Evolutionary conservation across 257 asterid genomes (phyloP).

Genomic region (Nicotiana knightiana): DNA sequence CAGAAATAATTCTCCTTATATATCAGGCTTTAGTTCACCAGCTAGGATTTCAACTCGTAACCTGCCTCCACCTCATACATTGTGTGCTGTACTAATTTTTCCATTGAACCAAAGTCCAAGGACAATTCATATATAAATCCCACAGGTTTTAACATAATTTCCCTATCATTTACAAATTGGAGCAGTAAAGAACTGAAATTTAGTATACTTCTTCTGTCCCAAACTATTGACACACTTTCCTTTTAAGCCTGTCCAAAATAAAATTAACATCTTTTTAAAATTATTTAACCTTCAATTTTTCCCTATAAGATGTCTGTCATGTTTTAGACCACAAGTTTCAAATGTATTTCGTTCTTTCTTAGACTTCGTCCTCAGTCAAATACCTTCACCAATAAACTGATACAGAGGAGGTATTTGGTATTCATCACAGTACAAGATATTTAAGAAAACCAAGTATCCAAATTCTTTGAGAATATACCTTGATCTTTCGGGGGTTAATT

Average conservation of each 20-base stretch:
- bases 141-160: neutral
- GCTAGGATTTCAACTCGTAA: neutral
- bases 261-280: too few species aligned
- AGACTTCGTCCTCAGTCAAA: neutral
- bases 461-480: neutral
- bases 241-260: too few species aligned
- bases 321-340: too few species aligned
- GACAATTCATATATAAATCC: neutral
- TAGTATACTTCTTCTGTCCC: too few species aligned
- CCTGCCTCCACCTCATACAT: neutral
- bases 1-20: neutral
- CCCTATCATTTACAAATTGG: too few species aligned
- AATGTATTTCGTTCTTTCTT: too few species aligned
- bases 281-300: too few species aligned
- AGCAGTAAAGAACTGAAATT: too few species aligned
- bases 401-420: neutral
- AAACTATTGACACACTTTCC: too few species aligned
- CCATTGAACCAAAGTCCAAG: neutral
- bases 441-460: neutral
- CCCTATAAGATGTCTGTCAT: too few species aligned
- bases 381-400: too few species aligned
- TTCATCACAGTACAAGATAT: neutral
- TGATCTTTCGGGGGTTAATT: constrained; percentile 4
- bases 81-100: neutral
- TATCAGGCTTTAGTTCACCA: neutral